A percentile compares a stretch with the other conserved stretches of the same genome.
These are phyloP conservation scores for Abortiporus biennis DNA, from an alignment of 1,284 basidiomycete species.

Conservation along the genomic window DNA sequence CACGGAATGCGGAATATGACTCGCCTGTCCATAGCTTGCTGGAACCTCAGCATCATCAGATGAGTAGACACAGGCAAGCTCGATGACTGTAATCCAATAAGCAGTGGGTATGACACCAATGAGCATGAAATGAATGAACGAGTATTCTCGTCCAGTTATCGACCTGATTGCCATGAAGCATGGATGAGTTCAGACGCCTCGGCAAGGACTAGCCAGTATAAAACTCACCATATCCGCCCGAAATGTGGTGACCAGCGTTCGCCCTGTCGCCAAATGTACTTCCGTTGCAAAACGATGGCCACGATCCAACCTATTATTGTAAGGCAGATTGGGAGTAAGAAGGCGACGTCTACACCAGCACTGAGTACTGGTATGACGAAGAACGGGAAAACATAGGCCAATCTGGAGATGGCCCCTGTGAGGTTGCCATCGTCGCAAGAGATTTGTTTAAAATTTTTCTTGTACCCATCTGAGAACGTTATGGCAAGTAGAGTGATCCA, in stretches of 20 bases:
- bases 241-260: conserved; percentile 4
- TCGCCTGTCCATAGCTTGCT: conserved; percentile 2
- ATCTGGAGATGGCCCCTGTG: not conserved
- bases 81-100: conserved; percentile 6
- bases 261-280: conserved; percentile 7
- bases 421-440: not conserved
- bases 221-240: conserved; percentile 2
- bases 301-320: conserved; percentile 2
- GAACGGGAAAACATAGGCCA: not conserved
- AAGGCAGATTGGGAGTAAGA: not conserved
- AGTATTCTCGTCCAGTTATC: conserved; percentile 4
- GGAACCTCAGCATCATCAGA: conserved; percentile 1
- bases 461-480: not conserved
- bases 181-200: not conserved
- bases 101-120: conserved; percentile 5
- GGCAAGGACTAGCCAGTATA: not conserved
- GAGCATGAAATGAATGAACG: conserved; percentile 9
- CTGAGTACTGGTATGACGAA: not conserved
- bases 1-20: not conserved
- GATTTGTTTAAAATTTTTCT: not conserved
- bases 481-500: conserved; percentile 1
- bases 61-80: not conserved
- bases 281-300: conserved; percentile 4
- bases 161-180: conserved; percentile 5
- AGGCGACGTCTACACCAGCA: not conserved